Percentiles rank a stretch among this genome's conserved stretches.
phyloP scores from a whole-genome alignment of 306 rosid species.

The Gastrolobium bilobum region DNA sequence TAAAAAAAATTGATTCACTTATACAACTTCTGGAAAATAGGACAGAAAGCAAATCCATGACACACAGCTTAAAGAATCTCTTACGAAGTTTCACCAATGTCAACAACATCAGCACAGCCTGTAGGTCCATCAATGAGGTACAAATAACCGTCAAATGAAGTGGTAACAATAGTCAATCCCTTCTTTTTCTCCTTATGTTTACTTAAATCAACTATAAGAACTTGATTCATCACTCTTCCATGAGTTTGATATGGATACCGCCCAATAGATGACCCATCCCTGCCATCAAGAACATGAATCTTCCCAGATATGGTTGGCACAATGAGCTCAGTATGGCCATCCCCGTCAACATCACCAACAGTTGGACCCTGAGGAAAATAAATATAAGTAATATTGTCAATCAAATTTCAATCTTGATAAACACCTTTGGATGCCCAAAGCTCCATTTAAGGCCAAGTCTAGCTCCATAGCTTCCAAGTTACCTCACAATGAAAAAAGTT shows the following conservation, averaged over 20 bases:
- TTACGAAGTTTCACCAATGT: constrained; percentile 99
- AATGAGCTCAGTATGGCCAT: constrained; percentile 94
- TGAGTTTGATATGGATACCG: constrained; percentile 92
- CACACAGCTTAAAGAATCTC: constrained; percentile 48
- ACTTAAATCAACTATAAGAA: constrained; percentile 88
- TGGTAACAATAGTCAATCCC: constrained; percentile 91
- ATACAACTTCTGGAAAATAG: constrained; percentile 32
- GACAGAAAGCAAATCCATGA: constrained; percentile 36
- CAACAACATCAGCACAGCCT: constrained; percentile 96
- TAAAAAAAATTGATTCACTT: constrained; percentile 40
- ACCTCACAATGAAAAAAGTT: neutral
- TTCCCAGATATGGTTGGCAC: constrained; percentile 94
- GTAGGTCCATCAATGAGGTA: constrained; percentile 97
- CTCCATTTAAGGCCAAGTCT: neutral
- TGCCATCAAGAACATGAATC: constrained; percentile 93
- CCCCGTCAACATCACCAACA: constrained; percentile 94
- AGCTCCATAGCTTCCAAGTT: neutral
- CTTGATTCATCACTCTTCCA: constrained; percentile 95
- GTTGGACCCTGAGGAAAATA: constrained; percentile 80
- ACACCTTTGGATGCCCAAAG: neutral
- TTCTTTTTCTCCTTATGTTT: constrained; percentile 79
- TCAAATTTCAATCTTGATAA: constrained; percentile 1
- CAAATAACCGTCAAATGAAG: constrained; percentile 96
- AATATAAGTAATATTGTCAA: constrained; percentile 35
- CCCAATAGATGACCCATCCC: constrained; percentile 85